Conservation (phyloP, 176 grass and related monocot species). For the Sorghum bicolor region DNA sequence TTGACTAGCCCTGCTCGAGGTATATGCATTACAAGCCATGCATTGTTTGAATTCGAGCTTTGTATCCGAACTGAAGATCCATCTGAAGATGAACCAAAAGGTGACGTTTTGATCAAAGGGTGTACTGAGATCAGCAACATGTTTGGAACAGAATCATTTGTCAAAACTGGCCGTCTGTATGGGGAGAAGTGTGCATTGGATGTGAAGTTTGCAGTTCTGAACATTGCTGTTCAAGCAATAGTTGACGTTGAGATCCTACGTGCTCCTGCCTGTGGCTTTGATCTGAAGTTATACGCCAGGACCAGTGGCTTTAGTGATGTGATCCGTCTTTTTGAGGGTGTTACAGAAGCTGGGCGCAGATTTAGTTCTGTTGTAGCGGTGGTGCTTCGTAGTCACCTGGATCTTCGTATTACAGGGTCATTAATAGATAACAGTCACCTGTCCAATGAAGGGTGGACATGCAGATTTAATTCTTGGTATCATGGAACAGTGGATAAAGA, state of each 20-base stretch:
- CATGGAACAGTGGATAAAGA: conserved; percentile 13
- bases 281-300: conserved; percentile 15
- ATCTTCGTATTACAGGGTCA: conserved; percentile 13
- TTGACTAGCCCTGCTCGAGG: conserved; percentile 16
- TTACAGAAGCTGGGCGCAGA: not conserved
- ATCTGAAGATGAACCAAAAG: not conserved
- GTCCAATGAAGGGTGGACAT: not conserved
- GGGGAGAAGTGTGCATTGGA: conserved; percentile 31
- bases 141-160: not conserved
- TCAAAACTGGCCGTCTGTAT: not conserved
- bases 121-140: conserved; percentile 7
- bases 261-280: not conserved
- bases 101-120: conserved; percentile 27
- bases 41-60: conserved; percentile 26
- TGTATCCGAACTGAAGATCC: not conserved
- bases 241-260: conserved; percentile 19
- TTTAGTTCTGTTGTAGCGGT: conserved; percentile 24
- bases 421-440: not conserved
- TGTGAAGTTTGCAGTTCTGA: not conserved
- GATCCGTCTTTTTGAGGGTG: conserved; percentile 11
- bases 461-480: not conserved
- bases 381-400: not conserved
- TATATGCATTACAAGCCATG: conserved; percentile 3
- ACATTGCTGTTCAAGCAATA: conserved; percentile 8
- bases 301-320: conserved; percentile 25